phyloP scores from a whole-genome alignment of 2,329 filamentous ascomycete genomes.

The Cladosporium colombiae region DNA sequence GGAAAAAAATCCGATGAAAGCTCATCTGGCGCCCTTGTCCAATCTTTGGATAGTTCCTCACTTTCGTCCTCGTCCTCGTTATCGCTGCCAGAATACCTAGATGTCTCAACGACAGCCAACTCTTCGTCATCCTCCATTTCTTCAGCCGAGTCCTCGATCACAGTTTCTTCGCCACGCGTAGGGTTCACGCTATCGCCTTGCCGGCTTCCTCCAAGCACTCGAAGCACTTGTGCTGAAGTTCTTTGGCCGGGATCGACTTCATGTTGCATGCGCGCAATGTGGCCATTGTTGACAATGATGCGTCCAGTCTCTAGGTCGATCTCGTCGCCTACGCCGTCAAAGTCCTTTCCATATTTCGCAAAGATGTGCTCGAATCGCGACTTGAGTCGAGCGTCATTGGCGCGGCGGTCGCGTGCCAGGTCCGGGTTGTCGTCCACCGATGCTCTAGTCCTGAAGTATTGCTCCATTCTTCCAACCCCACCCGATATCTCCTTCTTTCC shows the following conservation, averaged over 20 bases:
- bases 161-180: neutral
- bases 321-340: constrained; percentile 81
- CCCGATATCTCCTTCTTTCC: neutral
- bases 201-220: constrained; percentile 36
- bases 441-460: constrained; percentile 20
- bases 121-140: constrained; percentile 23
- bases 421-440: constrained; percentile 20
- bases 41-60: neutral
- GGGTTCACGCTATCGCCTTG: neutral
- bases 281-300: constrained; percentile 88
- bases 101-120: neutral
- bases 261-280: constrained; percentile 65
- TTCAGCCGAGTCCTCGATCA: constrained; percentile 14
- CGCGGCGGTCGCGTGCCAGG: constrained; percentile 36
- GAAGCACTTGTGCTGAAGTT: constrained; percentile 34
- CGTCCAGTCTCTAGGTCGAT: constrained; percentile 80
- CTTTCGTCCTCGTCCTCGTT: neutral
- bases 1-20: constrained; percentile 18
- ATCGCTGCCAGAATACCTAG: constrained; percentile 4
- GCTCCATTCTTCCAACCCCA: constrained; percentile 15
- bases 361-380: constrained; percentile 87
- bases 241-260: constrained; percentile 53
- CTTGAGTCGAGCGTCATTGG: constrained; percentile 72
- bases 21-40: constrained; percentile 16
- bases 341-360: constrained; percentile 82